Evolutionary conservation across 2,329 filamentous ascomycete genomes (phyloP).

Genomic region (Zopfia rhizophila): DNA sequence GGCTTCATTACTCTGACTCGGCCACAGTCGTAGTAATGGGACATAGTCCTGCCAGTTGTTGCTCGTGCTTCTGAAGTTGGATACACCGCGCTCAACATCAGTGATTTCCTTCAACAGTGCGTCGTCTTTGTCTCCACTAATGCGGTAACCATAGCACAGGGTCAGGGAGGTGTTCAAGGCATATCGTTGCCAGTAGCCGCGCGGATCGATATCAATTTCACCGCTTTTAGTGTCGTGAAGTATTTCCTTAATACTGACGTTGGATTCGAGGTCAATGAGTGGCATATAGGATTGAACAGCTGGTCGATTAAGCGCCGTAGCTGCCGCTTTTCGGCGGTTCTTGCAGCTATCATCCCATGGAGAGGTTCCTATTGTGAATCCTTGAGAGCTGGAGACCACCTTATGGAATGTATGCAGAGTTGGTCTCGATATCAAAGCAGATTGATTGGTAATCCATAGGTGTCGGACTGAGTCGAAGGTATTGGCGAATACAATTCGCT

Average conservation of each 20-base stretch:
- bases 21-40: conserved; percentile 74
- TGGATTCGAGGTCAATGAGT: conserved; percentile 81
- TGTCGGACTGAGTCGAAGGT: conserved; percentile 78
- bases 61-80: conserved; percentile 79
- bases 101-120: conserved; percentile 77
- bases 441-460: conserved; percentile 83
- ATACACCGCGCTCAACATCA: conserved; percentile 78
- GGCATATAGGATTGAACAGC: conserved; percentile 83
- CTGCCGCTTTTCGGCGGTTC: conserved; percentile 78
- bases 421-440: conserved; percentile 79
- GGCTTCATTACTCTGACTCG: conserved; percentile 70
- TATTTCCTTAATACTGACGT: conserved; percentile 76
- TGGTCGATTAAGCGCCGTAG: conserved; percentile 79
- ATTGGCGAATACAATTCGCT: conserved; percentile 81
- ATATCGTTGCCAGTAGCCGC: conserved; percentile 77
- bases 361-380: conserved; percentile 84
- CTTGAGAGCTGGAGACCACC: conserved; percentile 79
- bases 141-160: conserved; percentile 81
- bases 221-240: conserved; percentile 72
- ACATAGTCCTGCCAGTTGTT: conserved; percentile 90
- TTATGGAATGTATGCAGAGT: conserved; percentile 84
- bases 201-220: conserved; percentile 73
- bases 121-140: conserved; percentile 75
- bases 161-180: conserved; percentile 81
- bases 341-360: conserved; percentile 88